Percentiles rank a stretch among this genome's conserved stretches.
Evolutionary conservation across 108 stramenopile genomes (phyloP).

Genomic region (Fistulifera pelliculosa): DNA sequence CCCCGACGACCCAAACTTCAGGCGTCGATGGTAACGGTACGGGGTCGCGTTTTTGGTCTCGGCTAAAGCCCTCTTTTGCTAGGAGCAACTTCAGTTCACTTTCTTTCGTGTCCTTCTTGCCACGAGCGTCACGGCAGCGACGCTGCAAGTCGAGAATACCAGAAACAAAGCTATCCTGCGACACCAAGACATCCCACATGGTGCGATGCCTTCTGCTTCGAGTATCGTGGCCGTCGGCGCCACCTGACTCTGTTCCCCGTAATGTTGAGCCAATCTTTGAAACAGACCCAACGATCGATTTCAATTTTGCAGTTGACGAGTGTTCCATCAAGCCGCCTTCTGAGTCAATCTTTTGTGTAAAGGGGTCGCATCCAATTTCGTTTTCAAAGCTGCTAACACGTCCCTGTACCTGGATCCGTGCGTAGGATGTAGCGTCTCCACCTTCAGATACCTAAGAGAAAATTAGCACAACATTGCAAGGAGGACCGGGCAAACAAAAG

Average conservation of each 20-base stretch:
- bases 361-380: constrained; percentile 34
- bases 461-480: background rate
- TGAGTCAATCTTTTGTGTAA: background rate
- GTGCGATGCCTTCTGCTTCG: constrained; percentile 10
- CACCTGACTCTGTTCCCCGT: constrained; percentile 3
- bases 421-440: constrained; percentile 78
- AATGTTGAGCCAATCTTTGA: constrained; percentile 42
- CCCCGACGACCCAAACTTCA: constrained; percentile 64
- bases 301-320: constrained; percentile 14
- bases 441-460: constrained; percentile 50
- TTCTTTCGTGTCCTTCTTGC: constrained; percentile 89
- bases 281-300: constrained; percentile 37
- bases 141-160: constrained; percentile 77
- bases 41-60: constrained; percentile 27
- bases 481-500: background rate
- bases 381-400: constrained; percentile 65
- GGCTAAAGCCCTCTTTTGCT: constrained; percentile 45
- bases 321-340: background rate
- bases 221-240: background rate
- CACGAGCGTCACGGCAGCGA: constrained; percentile 47
- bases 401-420: constrained; percentile 74
- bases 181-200: constrained; percentile 67
- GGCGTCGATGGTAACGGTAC: constrained; percentile 95
- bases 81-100: constrained; percentile 57
- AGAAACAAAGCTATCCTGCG: constrained; percentile 74